Evolutionary conservation across 192 early-diverging fungal species (phyloP).

Genomic region (Lunasporangiospora selenospora): DNA sequence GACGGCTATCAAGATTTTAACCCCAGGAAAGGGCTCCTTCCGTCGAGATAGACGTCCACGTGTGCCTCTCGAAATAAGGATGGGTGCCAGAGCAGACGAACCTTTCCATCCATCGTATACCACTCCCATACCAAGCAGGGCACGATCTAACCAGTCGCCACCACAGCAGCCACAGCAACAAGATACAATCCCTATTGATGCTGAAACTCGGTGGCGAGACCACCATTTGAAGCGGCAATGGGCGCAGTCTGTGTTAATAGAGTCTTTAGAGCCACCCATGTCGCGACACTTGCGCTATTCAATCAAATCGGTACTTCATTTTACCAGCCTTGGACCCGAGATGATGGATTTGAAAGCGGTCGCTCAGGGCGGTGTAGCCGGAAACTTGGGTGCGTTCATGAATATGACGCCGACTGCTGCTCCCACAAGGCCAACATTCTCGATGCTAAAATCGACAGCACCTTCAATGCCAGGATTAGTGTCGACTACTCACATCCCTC

Average conservation of each 20-base stretch:
- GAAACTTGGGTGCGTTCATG: conserved; percentile 19
- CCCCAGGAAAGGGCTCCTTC: not conserved
- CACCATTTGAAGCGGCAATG: conserved; percentile 36
- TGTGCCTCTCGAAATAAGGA: not conserved
- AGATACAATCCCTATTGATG: conserved; percentile 29
- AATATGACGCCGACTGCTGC: conserved; percentile 9
- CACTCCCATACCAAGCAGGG: not conserved
- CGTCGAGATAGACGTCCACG: conserved; percentile 5
- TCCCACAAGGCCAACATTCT: not conserved
- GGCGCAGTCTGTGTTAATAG: conserved; percentile 30
- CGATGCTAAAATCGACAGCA: no score
- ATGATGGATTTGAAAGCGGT: conserved; percentile 38
- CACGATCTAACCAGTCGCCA: not conserved
- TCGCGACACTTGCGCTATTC: conserved; percentile 30
- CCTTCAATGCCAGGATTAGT: no score
- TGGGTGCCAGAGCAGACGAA: not conserved
- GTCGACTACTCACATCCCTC: no score
- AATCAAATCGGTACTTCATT: conserved; percentile 41
- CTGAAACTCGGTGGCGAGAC: conserved; percentile 40
- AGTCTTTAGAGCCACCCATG: conserved; percentile 33
- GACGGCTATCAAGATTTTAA: not conserved
- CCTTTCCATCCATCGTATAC: not conserved
- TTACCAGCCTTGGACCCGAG: conserved; percentile 36
- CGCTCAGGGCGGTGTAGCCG: conserved; percentile 13
- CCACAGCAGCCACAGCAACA: not conserved